Evolutionary conservation across 768 basidiomycete genomes (phyloP).

Genomic region (Rhodotorula diobovata): DNA sequence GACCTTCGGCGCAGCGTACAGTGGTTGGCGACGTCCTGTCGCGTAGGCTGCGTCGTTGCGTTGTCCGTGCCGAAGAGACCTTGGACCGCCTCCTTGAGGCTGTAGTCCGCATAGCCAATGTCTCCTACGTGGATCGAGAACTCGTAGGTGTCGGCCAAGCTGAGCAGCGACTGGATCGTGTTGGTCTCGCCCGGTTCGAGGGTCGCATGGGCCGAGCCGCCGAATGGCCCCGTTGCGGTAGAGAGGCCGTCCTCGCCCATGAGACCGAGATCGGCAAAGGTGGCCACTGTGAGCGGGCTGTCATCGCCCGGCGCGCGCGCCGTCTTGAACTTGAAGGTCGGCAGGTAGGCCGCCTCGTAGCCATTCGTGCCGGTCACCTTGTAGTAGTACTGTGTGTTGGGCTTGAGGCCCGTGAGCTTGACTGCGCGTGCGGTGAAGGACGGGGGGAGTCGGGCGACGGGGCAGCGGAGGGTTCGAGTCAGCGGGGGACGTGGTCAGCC

Average conservation of each 20-base stretch:
- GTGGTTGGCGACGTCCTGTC: slow-evolving; percentile 9
- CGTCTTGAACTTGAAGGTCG: slow-evolving; percentile 27
- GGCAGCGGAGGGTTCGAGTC: no score
- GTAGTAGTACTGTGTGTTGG: slow-evolving; percentile 33
- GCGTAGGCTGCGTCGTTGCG: background rate
- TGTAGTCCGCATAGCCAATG: slow-evolving; percentile 12
- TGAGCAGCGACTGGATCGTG: slow-evolving; percentile 33
- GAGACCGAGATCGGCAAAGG: slow-evolving; percentile 6
- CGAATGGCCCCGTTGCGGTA: slow-evolving; percentile 16
- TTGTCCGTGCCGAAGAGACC: slow-evolving; percentile 14
- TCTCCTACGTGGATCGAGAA: slow-evolving; percentile 16
- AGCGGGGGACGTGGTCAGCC: no score
- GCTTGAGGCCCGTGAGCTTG: slow-evolving; percentile 13
- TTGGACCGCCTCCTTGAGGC: slow-evolving; percentile 15
- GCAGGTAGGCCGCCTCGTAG: slow-evolving; percentile 14
- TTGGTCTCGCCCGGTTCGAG: slow-evolving; percentile 29
- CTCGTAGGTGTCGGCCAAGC: slow-evolving; percentile 23
- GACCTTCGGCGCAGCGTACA: background rate
- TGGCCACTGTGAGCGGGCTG: background rate
- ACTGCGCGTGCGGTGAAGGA: no score
- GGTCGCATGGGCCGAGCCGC: slow-evolving; percentile 2
- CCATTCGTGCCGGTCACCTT: slow-evolving; percentile 18
- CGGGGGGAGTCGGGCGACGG: no score
- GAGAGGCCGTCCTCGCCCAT: slow-evolving; percentile 37
- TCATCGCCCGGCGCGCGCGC: slow-evolving; percentile 29